Percentiles rank a stretch among this genome's conserved stretches.
Conservation (phyloP, 805 yeast species). For the Saccharomycopsis sp. region DNA sequence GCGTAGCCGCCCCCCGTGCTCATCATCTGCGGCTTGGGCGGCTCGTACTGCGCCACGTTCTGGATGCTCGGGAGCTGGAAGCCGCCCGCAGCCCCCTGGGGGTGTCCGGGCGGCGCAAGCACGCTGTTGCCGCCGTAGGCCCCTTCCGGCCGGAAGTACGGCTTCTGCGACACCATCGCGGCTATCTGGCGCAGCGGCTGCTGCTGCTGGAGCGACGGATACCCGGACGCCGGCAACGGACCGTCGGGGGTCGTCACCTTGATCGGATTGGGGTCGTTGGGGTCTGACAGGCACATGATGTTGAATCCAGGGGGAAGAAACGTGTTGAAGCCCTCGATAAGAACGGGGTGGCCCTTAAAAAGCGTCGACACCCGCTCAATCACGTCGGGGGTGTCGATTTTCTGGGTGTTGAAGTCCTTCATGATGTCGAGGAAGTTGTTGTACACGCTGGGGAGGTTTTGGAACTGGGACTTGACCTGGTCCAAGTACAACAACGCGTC, state of each 20-base stretch:
- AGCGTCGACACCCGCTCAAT: slow-evolving; percentile 89
- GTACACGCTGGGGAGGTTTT: slow-evolving; percentile 88
- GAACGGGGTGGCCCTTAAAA: slow-evolving; percentile 86
- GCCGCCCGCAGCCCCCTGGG: background rate
- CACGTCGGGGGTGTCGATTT: slow-evolving; percentile 96
- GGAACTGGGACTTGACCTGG: slow-evolving; percentile 90
- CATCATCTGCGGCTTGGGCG: background rate
- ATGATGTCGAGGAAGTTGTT: slow-evolving; percentile 93
- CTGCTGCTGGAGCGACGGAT: background rate
- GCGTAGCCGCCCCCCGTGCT: background rate
- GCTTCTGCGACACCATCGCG: background rate
- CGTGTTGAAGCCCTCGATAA: slow-evolving; percentile 96
- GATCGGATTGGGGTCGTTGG: slow-evolving; percentile 85
- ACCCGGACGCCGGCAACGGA: slow-evolving; percentile 37
- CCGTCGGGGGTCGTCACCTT: slow-evolving; percentile 95
- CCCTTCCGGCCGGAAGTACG: background rate
- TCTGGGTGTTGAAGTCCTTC: slow-evolving; percentile 97
- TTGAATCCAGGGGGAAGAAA: slow-evolving; percentile 95
- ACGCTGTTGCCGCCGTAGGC: background rate
- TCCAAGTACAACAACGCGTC: slow-evolving; percentile 94
- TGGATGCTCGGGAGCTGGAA: background rate
- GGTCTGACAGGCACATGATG: slow-evolving; percentile 85
- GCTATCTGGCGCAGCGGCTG: background rate
- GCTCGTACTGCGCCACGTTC: background rate
- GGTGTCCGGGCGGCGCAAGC: background rate